Base-by-base conservation (phyloP, 257 asterid species). In the Scutellaria galericulata region DNA sequence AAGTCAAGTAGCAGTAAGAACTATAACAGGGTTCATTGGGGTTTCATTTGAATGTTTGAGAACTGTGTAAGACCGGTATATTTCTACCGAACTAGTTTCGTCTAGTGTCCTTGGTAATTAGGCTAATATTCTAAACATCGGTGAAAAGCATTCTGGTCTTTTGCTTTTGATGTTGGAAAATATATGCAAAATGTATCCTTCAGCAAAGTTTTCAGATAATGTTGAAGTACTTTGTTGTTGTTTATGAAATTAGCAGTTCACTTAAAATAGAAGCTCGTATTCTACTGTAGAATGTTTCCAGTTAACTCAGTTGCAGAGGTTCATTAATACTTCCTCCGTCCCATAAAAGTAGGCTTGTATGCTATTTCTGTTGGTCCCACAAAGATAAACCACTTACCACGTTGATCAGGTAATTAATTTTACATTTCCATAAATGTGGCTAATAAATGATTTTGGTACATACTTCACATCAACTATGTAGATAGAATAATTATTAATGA, bases 11-110 rank as follows among this genome's bases (percentile, higher is more conserved):
- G 22, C 57, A 44, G 64, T 35, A 41, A 64, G 14, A 62, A 72
- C 77, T 66, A 35, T 44, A 59, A 7, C 42, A 53, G 39, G 58
- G 40, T 62, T 64, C 44, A 9, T 50, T 18, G 15, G 66, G 66
- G 22, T 24, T 41, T 11, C 44, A 6, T 45, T 64, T 46, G 45
- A 66, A 18, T 15, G 45, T 37, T 18, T 37, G 35, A 13, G 37
- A 15, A 18, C 46, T 58, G 41, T 65, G 50, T 18, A 47, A 57
- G 62, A 41, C 44, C 40, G 66, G 52, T 54, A 11, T 4, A 41
- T 14, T 41, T 27, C 65, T 42, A 9, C 50, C 40, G 27, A 45
- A 22, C 39, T 46, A 15, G 46, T 66, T 63, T 72, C 37, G 54
- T 51, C 44, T 53, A 20, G 45, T 41, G 18, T 46, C 69, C 39